Evolutionary conservation across 108 stramenopile genomes (phyloP).

Genomic region (Skeletonema tropicum): DNA sequence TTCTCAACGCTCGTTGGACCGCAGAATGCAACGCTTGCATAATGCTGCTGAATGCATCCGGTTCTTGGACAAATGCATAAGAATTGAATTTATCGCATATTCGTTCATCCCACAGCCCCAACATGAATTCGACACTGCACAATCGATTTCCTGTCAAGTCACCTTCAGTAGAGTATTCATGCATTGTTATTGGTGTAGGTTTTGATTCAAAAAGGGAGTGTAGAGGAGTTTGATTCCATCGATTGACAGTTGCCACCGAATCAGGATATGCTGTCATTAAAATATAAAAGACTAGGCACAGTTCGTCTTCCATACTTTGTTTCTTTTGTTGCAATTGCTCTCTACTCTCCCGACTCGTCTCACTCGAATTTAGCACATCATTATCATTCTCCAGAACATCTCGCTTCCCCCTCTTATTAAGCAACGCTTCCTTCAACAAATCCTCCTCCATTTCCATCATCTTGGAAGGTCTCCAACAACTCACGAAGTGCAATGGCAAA

Average conservation of each 20-base stretch:
- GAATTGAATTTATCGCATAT: conserved; percentile 4
- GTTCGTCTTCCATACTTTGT: conserved; percentile 2
- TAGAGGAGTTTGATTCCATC: conserved; percentile 46
- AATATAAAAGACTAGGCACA: conserved; percentile 6
- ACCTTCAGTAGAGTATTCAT: background rate
- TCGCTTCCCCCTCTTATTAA: conserved; percentile 2
- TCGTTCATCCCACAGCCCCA: conserved; percentile 11
- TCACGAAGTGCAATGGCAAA: conserved; percentile 31
- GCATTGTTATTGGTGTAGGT: background rate
- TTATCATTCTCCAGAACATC: conserved; percentile 4
- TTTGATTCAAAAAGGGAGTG: conserved; percentile 42
- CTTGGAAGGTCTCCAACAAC: conserved; percentile 9
- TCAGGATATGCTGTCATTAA: conserved; percentile 23
- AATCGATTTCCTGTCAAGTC: conserved; percentile 1
- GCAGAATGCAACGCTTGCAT: background rate
- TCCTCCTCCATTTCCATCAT: conserved; percentile 3
- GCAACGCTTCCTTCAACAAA: background rate
- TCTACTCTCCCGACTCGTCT: background rate
- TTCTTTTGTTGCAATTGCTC: background rate
- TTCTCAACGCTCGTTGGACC: conserved; percentile 22
- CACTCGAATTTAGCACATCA: background rate
- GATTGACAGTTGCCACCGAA: conserved; percentile 22
- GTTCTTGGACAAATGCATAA: background rate
- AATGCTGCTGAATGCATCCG: background rate
- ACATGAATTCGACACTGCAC: conserved; percentile 10